Evolutionary conservation across 768 basidiomycete genomes (phyloP), one percentile per base, ranked within the genome.

Genomic region (Phylloporus sp.): DNA sequence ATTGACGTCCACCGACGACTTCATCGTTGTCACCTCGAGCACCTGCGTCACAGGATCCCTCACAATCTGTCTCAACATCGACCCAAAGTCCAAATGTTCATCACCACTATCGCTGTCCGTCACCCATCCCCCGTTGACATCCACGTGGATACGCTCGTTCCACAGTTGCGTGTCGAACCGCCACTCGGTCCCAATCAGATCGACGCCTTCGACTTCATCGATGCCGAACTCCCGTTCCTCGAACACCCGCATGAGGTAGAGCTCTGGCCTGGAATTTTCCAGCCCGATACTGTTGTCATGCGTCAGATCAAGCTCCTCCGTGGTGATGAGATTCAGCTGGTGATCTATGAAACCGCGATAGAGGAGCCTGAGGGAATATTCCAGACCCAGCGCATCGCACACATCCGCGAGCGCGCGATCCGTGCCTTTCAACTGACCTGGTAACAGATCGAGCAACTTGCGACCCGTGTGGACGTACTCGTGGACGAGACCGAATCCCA

Each of bases 401-500:
- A 31, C 34, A 6, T 49, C 46, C 3, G 46, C 53, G 4, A 53
- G 51, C 0, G 36, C 39, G 2, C 52, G 40, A 23, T 53, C 52
- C 1, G 43, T 38, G 26, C 53, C 51, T 52, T 54, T 53, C 24
- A 57, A 20, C 22, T 57, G 56, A 10, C 9, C 36, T n/a, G 26
- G 5, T 21, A 56, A 17, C 0, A 10, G 34, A 1, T 35, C 13
- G 9, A 57, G 3, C 6, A 42, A 4, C 9, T 53, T 29, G 23
- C 4, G 21, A 0, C 33, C 35, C 1, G 50, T 36, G 34, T 47
- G 45, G 8, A 49, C 38, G 35, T 56, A 53, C 22, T 56, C 48
- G 35, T 57, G 56, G 5, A 21, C 18, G 28, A 56, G 54, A 22
- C 56, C 48, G 2, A 53, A 56, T 11, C 54, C 50, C 1, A 52